Evolutionary conservation across 129 eudicot species (phyloP), one percentile per base, ranked within the genome.

Genomic region (Centrapalus pauciflorus): DNA sequence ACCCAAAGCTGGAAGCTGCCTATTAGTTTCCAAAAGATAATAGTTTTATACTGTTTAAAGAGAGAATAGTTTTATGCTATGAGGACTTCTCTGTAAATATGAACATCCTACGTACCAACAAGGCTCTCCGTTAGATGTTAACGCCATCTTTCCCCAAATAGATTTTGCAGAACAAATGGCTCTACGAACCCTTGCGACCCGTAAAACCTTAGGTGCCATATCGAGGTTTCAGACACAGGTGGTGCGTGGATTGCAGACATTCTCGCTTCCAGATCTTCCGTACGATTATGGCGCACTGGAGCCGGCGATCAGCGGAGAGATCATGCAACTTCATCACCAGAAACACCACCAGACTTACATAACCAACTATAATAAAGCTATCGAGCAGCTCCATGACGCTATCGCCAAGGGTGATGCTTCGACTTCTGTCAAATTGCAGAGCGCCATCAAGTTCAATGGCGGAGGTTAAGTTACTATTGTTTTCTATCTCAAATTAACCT

Each of bases 321-420:
- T 93, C 60, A 93, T 93, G 99, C 81, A 82, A 82, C 83, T 93
- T 45, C 99, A 93, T 78, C 99, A 93, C 77, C 89, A 84, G 80
- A 93, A 89, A 74, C 99, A 94, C 55, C 99, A 94, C 73, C 99
- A 94, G 76, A 26, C 99, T 66, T 94, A 94, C 85, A 58, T 93
- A 30, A 93, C 96, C 58, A 93, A 93, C 59, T 93, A 86, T 86
- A 93, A 93, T 30, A 89, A 84, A 28, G 99, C 99, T 29, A 87
- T 93, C 4, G 90, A 93, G 73, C 96, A 93, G 90, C 99, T 93
- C 72, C 74, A 89, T 32, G 81, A 67, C 14, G 96, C 96, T 52
- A 71, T 82, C 29, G 59, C 77, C 16, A 86, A 82, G 64, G 87
- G 90, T 25, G 99, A 93, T 37, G 81, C 96, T 3, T 72, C 87